Evolutionary conservation across 2,329 filamentous ascomycete species (phyloP).

Genomic region (Fusarium oligoseptatum): DNA sequence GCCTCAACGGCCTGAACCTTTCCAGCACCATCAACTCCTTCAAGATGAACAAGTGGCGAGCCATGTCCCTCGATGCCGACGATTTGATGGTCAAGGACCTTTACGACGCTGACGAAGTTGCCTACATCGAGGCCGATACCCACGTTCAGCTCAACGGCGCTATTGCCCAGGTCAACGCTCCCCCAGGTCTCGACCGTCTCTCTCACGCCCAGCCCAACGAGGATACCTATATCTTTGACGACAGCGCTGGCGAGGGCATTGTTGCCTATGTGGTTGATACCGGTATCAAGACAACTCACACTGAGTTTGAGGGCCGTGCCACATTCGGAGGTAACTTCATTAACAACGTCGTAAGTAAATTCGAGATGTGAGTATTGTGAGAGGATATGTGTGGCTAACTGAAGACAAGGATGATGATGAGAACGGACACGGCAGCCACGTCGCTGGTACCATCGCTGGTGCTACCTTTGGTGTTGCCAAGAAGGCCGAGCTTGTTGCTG

Average conservation of each 20-base stretch:
- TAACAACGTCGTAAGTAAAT: constrained; percentile 58
- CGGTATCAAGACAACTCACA: constrained; percentile 69
- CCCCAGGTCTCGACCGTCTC: constrained; percentile 66
- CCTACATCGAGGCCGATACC: constrained; percentile 67
- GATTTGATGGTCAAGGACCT: constrained; percentile 64
- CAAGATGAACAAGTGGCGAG: constrained; percentile 64
- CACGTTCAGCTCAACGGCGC: constrained; percentile 59
- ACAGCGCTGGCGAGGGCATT: constrained; percentile 65
- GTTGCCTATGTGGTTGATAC: constrained; percentile 76
- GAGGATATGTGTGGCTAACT: constrained; percentile 9
- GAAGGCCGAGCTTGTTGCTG: constrained; percentile 61
- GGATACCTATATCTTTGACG: constrained; percentile 62
- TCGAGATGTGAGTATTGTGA: neutral
- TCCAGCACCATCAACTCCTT: constrained; percentile 63
- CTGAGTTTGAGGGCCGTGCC: constrained; percentile 69
- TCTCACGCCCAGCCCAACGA: constrained; percentile 57
- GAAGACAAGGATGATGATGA: constrained; percentile 61
- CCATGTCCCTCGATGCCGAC: constrained; percentile 66
- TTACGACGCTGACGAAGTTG: constrained; percentile 62
- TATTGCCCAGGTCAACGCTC: constrained; percentile 66
- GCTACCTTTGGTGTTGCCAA: constrained; percentile 71
- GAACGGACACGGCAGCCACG: constrained; percentile 75
- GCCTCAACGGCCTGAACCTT: constrained; percentile 60
- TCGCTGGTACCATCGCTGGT: constrained; percentile 72
- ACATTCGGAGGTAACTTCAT: constrained; percentile 66